Evolutionary conservation across 1,284 basidiomycete genomes (phyloP), one percentile per base, ranked within the genome.

Genomic region (Papiliotrema nemorosa): DNA sequence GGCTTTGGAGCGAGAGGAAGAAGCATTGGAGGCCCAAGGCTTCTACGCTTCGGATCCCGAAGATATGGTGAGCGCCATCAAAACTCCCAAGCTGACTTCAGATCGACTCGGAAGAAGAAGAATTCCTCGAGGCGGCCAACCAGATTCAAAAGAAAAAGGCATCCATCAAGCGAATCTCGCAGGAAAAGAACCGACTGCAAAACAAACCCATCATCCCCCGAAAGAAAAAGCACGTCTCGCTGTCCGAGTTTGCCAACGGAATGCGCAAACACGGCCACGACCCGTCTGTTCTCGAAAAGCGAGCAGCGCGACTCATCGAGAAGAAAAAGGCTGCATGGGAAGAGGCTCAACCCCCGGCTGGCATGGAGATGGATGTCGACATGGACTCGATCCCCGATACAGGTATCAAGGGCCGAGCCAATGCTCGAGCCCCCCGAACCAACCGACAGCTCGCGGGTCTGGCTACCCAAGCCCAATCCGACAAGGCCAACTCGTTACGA

Each of bases 1-100:
- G 70, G 94, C 91, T 10, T 84, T 99, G 48, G 96, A 99, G 78
- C 84, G 88, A 34, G 94, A 99, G 72, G 94, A 99, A 76, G 94
- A 97, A 77, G 84, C 83, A 66, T 81, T 99, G 25, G 82, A 92
- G 71, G 86, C 85, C 1, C 90, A 97, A 69, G 96, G 94, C 5
- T 97, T 91, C 80, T 99, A 98, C 75, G 89, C 90, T 41, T 84
- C 80, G 54, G 90, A 89, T 49, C 87, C 87, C 50, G 87, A 90
- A 49, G 87, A 78, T 54, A 78, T 89, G 69, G 87, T 90, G 64
- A 60, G 80, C 31, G 9, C 72, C 5, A 26, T 18, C 14, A n/a
- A 29, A 36, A 16, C 10, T 25, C 6, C 10, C 47, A 35, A 31
- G 20, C 22, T 9, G 16, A 29, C 12, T 4, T 1, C 53, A 91